Conservation (phyloP, 1,284 basidiomycete genomes). For the Trametes polyzona region DNA sequence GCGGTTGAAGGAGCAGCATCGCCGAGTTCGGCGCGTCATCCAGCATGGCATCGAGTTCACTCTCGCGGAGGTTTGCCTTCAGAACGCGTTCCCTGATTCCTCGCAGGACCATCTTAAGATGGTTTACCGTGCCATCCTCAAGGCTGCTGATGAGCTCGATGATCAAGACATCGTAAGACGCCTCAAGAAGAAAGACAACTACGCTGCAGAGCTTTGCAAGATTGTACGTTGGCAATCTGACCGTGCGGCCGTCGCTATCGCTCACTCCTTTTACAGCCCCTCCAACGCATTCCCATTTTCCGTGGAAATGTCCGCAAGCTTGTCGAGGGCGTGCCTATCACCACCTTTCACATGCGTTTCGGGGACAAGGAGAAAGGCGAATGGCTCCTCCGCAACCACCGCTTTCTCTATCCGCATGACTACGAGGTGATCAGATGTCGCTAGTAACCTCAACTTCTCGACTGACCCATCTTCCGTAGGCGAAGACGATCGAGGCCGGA, state of each 20-base stretch:
- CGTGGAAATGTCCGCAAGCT: background rate
- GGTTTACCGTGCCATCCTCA: background rate
- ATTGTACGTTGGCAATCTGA: background rate
- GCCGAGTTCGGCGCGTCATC: background rate
- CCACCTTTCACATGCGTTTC: background rate
- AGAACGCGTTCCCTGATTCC: constrained; percentile 4
- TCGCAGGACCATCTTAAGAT: background rate
- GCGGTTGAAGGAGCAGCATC: background rate
- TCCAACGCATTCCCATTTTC: background rate
- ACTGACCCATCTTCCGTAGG: background rate
- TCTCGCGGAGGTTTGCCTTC: background rate
- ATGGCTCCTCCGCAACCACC: background rate
- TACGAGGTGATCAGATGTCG: background rate
- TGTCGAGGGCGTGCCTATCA: background rate
- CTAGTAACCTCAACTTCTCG: too few species aligned
- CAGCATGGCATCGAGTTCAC: background rate
- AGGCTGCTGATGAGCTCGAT: background rate
- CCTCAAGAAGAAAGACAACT: background rate
- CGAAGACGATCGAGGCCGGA: background rate
- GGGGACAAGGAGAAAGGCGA: background rate
- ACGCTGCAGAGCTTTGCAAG: background rate
- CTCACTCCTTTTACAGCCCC: background rate
- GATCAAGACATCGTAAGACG: background rate
- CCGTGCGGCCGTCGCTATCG: background rate
- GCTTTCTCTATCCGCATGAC: constrained; percentile 1